Evolutionary conservation across 1,139 yeast species (phyloP).

Genomic region (Kurtzmaniella quercitrusa): DNA sequence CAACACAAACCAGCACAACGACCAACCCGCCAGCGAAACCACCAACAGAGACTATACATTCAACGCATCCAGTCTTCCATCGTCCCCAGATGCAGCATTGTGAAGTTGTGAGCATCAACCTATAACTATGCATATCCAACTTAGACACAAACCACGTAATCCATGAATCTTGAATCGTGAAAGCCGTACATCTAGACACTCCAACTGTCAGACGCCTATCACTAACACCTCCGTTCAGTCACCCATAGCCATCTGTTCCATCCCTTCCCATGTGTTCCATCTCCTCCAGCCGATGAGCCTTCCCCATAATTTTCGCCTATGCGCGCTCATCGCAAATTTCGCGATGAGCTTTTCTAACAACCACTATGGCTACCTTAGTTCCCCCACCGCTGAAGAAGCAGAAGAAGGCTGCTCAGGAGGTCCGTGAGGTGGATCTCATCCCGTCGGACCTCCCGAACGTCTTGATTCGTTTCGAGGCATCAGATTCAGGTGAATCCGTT

Average conservation of each 20-base stretch:
- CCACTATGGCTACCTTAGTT: slow-evolving; percentile 78
- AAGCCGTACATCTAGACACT: no score
- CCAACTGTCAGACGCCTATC: no score
- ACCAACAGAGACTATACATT: no score
- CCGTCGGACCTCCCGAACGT: slow-evolving; percentile 87
- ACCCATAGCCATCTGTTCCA: no score
- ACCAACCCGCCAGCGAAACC: no score
- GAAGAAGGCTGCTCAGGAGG: slow-evolving; percentile 76
- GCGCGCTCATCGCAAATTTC: neutral
- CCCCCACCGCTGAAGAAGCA: slow-evolving; percentile 96
- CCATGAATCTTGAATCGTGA: no score
- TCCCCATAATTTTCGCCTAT: neutral
- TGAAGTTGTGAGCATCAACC: no score
- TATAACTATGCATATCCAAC: no score
- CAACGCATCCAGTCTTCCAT: neutral
- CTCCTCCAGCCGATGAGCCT: neutral
- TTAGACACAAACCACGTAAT: no score
- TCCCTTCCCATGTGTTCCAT: no score
- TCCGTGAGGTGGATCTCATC: slow-evolving; percentile 66
- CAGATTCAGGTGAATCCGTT: slow-evolving; percentile 86
- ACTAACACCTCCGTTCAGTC: no score
- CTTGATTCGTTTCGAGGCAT: slow-evolving; percentile 82
- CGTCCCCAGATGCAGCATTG: neutral
- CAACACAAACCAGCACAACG: no score
- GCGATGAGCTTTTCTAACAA: neutral